Conservation (phyloP, 2,329 filamentous ascomycete species). For the Graphilbum ipis-grandicollis region DNA sequence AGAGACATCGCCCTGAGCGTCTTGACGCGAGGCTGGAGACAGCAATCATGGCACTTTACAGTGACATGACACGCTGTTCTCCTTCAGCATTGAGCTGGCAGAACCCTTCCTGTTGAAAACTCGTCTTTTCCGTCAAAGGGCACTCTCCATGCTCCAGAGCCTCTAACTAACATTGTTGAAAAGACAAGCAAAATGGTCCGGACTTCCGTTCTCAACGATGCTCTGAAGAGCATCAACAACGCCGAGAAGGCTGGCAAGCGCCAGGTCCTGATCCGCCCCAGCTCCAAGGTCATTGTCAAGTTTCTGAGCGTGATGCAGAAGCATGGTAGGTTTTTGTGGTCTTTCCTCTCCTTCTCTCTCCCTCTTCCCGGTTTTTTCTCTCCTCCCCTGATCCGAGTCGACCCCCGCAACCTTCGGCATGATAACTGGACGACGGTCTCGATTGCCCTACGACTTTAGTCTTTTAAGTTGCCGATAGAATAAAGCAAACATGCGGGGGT, state of each 20-base stretch:
- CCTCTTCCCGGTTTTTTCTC: no score
- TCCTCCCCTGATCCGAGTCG: background rate
- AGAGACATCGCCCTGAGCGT: background rate
- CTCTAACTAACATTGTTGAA: constrained; percentile 42
- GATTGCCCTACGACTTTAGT: constrained; percentile 70
- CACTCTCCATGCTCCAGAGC: constrained; percentile 51
- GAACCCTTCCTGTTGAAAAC: constrained; percentile 42
- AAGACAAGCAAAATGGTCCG: constrained; percentile 69
- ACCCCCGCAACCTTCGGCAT: constrained; percentile 51
- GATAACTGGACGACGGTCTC: constrained; percentile 99
- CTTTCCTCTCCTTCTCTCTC: background rate
- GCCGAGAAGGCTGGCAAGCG: constrained; percentile 99
- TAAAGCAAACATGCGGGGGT: constrained; percentile 50
- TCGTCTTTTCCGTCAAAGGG: constrained; percentile 24
- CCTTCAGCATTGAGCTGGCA: constrained; percentile 48
- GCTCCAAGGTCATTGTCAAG: constrained; percentile 99
- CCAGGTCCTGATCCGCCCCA: constrained; percentile 94
- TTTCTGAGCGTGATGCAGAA: constrained; percentile 99
- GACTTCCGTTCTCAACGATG: constrained; percentile 99
- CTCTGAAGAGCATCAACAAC: constrained; percentile 99
- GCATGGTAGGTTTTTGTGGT: constrained; percentile 60
- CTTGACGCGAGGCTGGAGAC: constrained; percentile 34
- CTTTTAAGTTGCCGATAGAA: constrained; percentile 99
- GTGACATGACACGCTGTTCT: constrained; percentile 41
- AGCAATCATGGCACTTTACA: constrained; percentile 31